Evolutionary conservation across 768 basidiomycete species (phyloP).

Genomic region (Agaricus blazei): DNA sequence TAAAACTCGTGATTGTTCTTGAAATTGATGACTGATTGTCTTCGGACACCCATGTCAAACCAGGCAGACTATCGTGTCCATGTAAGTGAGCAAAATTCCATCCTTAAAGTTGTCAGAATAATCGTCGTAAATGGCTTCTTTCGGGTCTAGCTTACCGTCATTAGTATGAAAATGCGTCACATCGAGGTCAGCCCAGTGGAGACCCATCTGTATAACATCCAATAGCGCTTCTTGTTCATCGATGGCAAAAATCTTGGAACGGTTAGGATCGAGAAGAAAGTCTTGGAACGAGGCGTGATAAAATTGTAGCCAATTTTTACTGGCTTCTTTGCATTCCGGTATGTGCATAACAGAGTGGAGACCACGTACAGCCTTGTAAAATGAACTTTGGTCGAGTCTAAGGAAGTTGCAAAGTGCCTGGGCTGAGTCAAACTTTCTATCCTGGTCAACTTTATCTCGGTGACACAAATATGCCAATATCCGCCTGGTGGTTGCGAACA

Average conservation of each 20-base stretch:
- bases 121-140: not conserved
- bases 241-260: not conserved
- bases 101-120: not conserved
- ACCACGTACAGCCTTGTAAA: not conserved
- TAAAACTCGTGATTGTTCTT: not conserved
- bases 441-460: not conserved
- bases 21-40: not conserved
- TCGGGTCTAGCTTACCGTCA: not conserved
- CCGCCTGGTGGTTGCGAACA: too few species aligned
- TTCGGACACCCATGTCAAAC: not conserved
- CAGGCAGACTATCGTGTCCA: not conserved
- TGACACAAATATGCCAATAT: not conserved
- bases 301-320: not conserved
- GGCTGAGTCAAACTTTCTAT: not conserved
- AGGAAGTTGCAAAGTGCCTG: not conserved
- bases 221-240: not conserved
- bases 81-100: not conserved
- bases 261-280: not conserved
- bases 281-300: slow-evolving; percentile 5
- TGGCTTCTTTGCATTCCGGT: not conserved
- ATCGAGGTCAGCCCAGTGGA: not conserved
- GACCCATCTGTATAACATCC: not conserved
- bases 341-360: not conserved
- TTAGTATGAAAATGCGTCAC: not conserved
- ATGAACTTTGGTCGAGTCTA: not conserved